Evolutionary conservation across 148 eudicot genomes (phyloP).

Genomic region (Agrostemma githago): DNA sequence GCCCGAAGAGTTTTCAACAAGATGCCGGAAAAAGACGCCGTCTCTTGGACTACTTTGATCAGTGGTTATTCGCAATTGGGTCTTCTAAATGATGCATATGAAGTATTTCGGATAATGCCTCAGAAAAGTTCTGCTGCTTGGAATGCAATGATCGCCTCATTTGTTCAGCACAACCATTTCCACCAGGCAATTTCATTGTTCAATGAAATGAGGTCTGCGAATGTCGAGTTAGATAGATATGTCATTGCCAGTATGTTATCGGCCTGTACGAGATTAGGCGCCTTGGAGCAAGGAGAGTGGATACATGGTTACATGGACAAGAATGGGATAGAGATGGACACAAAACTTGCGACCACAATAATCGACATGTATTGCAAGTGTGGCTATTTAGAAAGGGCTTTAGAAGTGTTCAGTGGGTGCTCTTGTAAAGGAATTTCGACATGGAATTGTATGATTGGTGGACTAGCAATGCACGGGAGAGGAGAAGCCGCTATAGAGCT

Average conservation of each 20-base stretch:
- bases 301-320: constrained; percentile 40
- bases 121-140: constrained; percentile 46
- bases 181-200: constrained; percentile 57
- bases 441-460: constrained; percentile 81
- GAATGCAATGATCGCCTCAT: constrained; percentile 72
- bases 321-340: constrained; percentile 45
- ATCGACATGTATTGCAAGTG: constrained; percentile 76
- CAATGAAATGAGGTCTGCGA: constrained; percentile 44
- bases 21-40: constrained; percentile 35
- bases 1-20: constrained; percentile 52
- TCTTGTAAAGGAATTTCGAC: constrained; percentile 49
- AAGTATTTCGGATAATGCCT: constrained; percentile 43
- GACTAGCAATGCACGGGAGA: constrained; percentile 59
- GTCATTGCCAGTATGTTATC: constrained; percentile 68
- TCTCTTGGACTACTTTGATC: constrained; percentile 76
- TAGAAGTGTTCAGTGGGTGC: constrained; percentile 40
- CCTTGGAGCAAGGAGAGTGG: constrained; percentile 54
- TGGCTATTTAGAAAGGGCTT: constrained; percentile 57
- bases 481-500: constrained; percentile 58
- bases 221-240: constrained; percentile 47
- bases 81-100: constrained; percentile 46
- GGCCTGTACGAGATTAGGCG: constrained; percentile 70
- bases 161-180: constrained; percentile 43
- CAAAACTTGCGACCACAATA: constrained; percentile 51
- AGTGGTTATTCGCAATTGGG: constrained; percentile 68